Percentiles rank a stretch among this genome's conserved stretches.
Evolutionary conservation across 2,329 filamentous ascomycete species (phyloP).

Genomic region (Epichloe brachyelytri): DNA sequence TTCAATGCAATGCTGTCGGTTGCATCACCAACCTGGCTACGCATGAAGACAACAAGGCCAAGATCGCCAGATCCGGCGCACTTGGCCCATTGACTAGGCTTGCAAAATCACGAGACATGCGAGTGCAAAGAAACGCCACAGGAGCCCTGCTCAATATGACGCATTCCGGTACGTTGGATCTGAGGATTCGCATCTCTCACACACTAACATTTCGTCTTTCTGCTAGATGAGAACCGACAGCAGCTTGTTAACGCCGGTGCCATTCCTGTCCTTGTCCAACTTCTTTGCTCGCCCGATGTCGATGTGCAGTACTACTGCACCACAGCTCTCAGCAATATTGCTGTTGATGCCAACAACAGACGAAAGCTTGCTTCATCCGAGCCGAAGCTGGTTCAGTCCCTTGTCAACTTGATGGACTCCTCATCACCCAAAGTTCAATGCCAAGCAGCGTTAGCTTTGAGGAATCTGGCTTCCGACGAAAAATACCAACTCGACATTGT

Average conservation of each 20-base stretch:
- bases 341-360: conserved; percentile 82
- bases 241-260: conserved; percentile 94
- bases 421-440: conserved; percentile 96
- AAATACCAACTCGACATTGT: conserved; percentile 99
- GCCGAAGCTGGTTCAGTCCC: conserved; percentile 77
- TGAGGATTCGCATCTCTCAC: not conserved
- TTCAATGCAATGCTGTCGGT: conserved; percentile 96
- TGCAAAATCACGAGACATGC: conserved; percentile 96
- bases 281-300: conserved; percentile 84
- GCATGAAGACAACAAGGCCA: conserved; percentile 98
- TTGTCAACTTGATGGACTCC: conserved; percentile 95
- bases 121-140: conserved; percentile 93
- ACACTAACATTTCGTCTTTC: not conserved
- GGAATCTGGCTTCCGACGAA: conserved; percentile 93
- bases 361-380: conserved; percentile 86
- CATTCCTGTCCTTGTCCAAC: conserved; percentile 92
- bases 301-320: conserved; percentile 99
- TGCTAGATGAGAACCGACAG: conserved; percentile 84
- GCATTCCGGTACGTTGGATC: conserved; percentile 62
- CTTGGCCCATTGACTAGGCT: conserved; percentile 80
- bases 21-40: conserved; percentile 98
- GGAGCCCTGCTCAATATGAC: conserved; percentile 98
- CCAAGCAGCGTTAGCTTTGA: conserved; percentile 83
- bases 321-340: conserved; percentile 95
- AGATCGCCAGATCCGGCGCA: conserved; percentile 90